These are phyloP conservation scores for Atkinsonella hypoxylon DNA, from an alignment of 2,329 filamentous ascomycete genomes.

Conservation along the genomic window DNA sequence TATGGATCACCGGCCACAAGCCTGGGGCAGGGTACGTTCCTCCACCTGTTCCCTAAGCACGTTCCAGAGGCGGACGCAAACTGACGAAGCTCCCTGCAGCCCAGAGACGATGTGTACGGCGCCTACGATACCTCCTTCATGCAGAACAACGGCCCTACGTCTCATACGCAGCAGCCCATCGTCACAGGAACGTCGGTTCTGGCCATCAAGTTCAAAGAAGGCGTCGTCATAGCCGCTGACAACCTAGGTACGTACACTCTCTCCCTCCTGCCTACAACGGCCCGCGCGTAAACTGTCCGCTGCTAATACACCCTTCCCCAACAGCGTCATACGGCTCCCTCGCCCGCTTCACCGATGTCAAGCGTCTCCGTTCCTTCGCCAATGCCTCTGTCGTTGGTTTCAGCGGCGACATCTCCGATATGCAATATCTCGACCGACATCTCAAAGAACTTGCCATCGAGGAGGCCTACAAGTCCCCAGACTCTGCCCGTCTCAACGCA, in stretches of 20 bases:
- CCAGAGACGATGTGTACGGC: slow-evolving; percentile 94
- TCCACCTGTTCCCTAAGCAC: background rate
- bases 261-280: background rate
- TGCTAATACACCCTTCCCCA: background rate
- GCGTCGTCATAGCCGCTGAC: slow-evolving; percentile 92
- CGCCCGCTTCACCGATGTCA: slow-evolving; percentile 91
- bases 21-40: slow-evolving; percentile 56
- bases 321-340: slow-evolving; percentile 93
- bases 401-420: slow-evolving; percentile 94
- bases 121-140: slow-evolving; percentile 84
- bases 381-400: slow-evolving; percentile 78
- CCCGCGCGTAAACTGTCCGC: background rate
- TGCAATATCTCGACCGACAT: slow-evolving; percentile 95
- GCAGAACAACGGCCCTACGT: slow-evolving; percentile 55
- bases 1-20: slow-evolving; percentile 64
- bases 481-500: slow-evolving; percentile 54
- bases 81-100: slow-evolving; percentile 39
- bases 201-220: slow-evolving; percentile 89
- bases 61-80: slow-evolving; percentile 4
- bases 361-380: slow-evolving; percentile 85
- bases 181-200: slow-evolving; percentile 96
- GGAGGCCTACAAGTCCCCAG: slow-evolving; percentile 61
- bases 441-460: slow-evolving; percentile 76
- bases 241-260: slow-evolving; percentile 60
- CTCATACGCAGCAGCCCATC: slow-evolving; percentile 83